phyloP scores from a whole-genome alignment of 2,329 filamentous ascomycete species.

The Fusarium algeriense region DNA sequence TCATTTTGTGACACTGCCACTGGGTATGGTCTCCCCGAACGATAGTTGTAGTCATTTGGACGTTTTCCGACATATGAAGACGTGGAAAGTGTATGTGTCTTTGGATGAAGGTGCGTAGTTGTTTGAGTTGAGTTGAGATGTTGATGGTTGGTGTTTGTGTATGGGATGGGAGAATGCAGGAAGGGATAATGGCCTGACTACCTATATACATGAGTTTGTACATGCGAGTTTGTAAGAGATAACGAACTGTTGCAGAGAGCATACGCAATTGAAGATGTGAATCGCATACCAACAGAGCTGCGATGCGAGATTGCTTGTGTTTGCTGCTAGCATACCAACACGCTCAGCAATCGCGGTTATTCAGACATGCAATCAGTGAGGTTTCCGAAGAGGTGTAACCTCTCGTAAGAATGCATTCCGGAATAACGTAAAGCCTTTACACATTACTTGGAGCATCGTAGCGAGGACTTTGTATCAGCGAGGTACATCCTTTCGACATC shows the following conservation, averaged over 20 bases:
- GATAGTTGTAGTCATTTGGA: background rate
- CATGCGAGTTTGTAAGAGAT: background rate
- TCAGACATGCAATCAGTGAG: too few species aligned
- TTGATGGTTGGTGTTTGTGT: background rate
- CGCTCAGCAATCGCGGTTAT: accelerated
- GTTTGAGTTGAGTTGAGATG: background rate
- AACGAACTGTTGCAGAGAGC: background rate
- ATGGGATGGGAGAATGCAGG: background rate
- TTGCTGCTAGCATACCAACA: background rate
- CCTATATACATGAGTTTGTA: background rate
- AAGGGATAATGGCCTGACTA: background rate
- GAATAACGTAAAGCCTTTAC: too few species aligned
- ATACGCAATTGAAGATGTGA: background rate
- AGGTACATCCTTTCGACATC: background rate
- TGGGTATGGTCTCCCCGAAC: background rate
- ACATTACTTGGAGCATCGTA: background rate
- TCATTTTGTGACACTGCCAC: background rate
- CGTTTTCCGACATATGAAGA: background rate
- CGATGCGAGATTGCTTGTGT: background rate
- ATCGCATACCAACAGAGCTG: background rate
- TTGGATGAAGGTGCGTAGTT: too few species aligned
- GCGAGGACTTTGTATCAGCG: background rate
- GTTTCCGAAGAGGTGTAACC: background rate
- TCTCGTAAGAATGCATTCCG: background rate
- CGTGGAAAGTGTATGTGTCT: background rate